phyloP scores from a whole-genome alignment of 495 filamentous ascomycete genomes.

The Lasiosphaeria miniovina region DNA sequence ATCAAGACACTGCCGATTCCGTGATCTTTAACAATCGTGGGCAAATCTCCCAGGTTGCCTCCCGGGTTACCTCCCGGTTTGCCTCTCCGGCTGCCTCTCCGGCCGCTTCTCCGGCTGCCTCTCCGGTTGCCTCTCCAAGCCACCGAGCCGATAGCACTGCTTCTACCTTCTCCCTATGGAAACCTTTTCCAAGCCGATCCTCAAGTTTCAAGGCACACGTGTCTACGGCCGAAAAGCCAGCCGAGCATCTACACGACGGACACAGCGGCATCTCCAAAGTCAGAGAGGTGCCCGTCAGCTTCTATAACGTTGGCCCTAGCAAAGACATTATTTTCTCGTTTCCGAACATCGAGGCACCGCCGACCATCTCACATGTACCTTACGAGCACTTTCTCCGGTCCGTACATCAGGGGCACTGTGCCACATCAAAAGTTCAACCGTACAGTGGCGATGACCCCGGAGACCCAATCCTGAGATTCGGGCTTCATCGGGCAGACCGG shows the following conservation, averaged over 20 bases:
- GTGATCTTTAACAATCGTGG: not conserved
- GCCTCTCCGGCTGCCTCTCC: no score
- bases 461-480: not conserved
- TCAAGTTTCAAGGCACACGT: not conserved
- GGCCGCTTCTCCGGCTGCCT: no score
- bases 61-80: no score
- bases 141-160: no score
- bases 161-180: not conserved
- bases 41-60: not conserved
- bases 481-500: not conserved
- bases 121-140: no score
- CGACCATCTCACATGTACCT: not conserved
- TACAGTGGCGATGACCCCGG: constrained; percentile 4
- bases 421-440: constrained; percentile 11
- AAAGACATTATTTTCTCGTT: not conserved
- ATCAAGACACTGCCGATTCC: not conserved
- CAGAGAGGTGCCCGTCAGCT: not conserved
- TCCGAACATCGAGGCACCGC: not conserved
- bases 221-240: not conserved
- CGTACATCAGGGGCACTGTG: not conserved
- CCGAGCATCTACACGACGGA: not conserved
- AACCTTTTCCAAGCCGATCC: not conserved
- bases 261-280: constrained; percentile 13
- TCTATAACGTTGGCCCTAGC: not conserved
- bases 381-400: not conserved